A percentile compares a stretch with the other conserved stretches of the same genome.
These are phyloP conservation scores for Fusarium napiforme DNA, from an alignment of 2,329 filamentous ascomycete genomes.

Conservation along the genomic window DNA sequence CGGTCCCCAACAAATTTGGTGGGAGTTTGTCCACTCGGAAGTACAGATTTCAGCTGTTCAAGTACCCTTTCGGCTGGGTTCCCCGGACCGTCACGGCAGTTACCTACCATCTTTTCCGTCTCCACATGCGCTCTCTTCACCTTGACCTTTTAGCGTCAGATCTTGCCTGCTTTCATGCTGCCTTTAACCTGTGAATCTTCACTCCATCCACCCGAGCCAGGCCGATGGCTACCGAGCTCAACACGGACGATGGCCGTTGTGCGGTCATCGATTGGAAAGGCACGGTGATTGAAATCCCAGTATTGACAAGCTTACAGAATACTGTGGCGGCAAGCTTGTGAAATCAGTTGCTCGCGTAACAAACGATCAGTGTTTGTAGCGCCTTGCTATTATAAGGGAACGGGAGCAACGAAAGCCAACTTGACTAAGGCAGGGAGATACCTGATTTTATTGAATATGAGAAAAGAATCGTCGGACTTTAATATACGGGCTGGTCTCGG, in stretches of 20 bases:
- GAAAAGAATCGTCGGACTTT: constrained; percentile 3
- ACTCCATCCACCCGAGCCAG: constrained; percentile 51
- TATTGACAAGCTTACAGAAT: background rate
- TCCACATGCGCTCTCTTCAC: constrained; percentile 15
- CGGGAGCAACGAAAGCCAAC: background rate
- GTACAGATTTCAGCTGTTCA: background rate
- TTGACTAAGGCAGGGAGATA: background rate
- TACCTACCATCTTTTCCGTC: constrained; percentile 5
- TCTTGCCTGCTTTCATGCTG: constrained; percentile 8
- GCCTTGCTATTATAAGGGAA: background rate
- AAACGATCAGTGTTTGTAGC: background rate
- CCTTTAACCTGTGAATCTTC: constrained; percentile 9
- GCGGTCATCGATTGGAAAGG: background rate
- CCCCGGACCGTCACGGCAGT: constrained; percentile 9
- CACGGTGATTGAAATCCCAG: background rate
- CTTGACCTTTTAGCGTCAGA: constrained; percentile 21
- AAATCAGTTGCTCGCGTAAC: background rate
- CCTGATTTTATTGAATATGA: background rate
- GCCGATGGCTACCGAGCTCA: constrained; percentile 49
- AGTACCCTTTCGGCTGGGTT: constrained; percentile 3
- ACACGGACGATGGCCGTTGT: constrained; percentile 42
- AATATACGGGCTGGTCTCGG: constrained; percentile 28
- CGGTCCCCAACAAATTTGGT: background rate
- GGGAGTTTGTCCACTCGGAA: background rate
- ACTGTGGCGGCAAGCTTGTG: background rate